A percentile compares a stretch with the other conserved stretches of the same genome.
Evolutionary conservation across 352 stramenopile species (phyloP).

Genomic region (Achlya hypogyna): DNA sequence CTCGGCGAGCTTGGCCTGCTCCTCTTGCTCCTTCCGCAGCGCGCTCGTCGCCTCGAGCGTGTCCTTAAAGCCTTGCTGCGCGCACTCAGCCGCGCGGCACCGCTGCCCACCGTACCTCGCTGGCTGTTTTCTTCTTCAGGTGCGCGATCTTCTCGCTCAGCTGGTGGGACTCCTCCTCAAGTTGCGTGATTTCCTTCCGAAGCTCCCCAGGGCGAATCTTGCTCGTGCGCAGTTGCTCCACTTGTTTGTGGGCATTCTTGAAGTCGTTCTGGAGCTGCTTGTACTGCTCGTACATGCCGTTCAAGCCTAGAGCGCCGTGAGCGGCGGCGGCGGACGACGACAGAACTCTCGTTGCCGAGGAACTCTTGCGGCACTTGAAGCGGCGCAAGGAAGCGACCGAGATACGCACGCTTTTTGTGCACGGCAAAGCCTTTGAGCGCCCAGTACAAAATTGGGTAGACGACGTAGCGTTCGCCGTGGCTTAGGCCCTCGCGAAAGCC

Average conservation of each 20-base stretch:
- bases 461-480: slow-evolving; percentile 72
- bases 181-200: slow-evolving; percentile 83
- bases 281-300: slow-evolving; percentile 85
- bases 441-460: slow-evolving; percentile 92
- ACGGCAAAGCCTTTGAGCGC: slow-evolving; percentile 74
- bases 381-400: slow-evolving; percentile 87
- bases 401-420: slow-evolving; percentile 90
- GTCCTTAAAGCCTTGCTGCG: slow-evolving; percentile 67
- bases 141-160: slow-evolving; percentile 86
- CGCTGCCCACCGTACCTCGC: slow-evolving; percentile 25
- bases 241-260: slow-evolving; percentile 84
- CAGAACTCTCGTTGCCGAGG: slow-evolving; percentile 72
- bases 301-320: slow-evolving; percentile 36
- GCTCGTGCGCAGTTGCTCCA: slow-evolving; percentile 69
- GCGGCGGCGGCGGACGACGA: background rate
- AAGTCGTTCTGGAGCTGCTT: slow-evolving; percentile 91
- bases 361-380: slow-evolving; percentile 91
- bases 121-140: slow-evolving; percentile 81
- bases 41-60: slow-evolving; percentile 84
- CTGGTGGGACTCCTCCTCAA: slow-evolving; percentile 88
- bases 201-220: slow-evolving; percentile 80
- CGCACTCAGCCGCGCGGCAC: background rate
- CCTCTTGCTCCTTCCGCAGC: slow-evolving; percentile 90
- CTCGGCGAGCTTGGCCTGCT: slow-evolving; percentile 87
- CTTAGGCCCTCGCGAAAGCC: slow-evolving; percentile 65